Base-by-base conservation (phyloP, 495 filamentous ascomycete genomes). In the Bacidia rubella region DNA sequence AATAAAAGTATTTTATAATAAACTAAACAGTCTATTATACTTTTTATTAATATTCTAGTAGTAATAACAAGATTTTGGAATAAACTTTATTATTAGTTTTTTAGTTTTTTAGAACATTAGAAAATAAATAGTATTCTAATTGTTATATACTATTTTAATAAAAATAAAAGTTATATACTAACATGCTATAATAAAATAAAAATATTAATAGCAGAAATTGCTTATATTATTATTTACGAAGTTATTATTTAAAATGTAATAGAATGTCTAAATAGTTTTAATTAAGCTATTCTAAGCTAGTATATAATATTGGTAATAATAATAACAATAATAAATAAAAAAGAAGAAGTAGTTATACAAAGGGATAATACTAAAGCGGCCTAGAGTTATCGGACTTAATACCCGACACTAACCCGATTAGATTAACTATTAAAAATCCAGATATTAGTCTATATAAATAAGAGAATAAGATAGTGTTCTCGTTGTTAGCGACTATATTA, bases 101-200 rank as follows among this genome's bases (percentile, higher is more conserved):
- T n/a, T n/a, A n/a, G n/a, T n/a, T n/a, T n/a, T n/a, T n/a, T n/a
- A n/a, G n/a, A n/a, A n/a, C n/a, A n/a, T n/a, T n/a, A n/a, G n/a
- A n/a, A n/a, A n/a, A n/a, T n/a, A n/a, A n/a, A n/a, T n/a, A n/a
- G n/a, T n/a, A n/a, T n/a, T n/a, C n/a, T n/a, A n/a, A n/a, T n/a
- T n/a, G n/a, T n/a, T n/a, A n/a, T n/a, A n/a, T n/a, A n/a, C n/a
- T n/a, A n/a, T n/a, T n/a, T n/a, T n/a, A n/a, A n/a, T n/a, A n/a
- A n/a, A n/a, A n/a, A n/a, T n/a, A n/a, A n/a, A n/a, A n/a, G n/a
- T n/a, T n/a, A n/a, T n/a, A n/a, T n/a, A n/a, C n/a, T n/a, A n/a
- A n/a, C n/a, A n/a, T n/a, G n/a, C n/a, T 54, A 39, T n/a, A 51
- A 32, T 35, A 54, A 29, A 50, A 51, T 27, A 17, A n/a, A n/a